Percentiles rank a stretch among this genome's conserved stretches.
These are phyloP conservation scores for Psilocybe mexicana DNA, from an alignment of 1,284 basidiomycete species.

Conservation along the genomic window DNA sequence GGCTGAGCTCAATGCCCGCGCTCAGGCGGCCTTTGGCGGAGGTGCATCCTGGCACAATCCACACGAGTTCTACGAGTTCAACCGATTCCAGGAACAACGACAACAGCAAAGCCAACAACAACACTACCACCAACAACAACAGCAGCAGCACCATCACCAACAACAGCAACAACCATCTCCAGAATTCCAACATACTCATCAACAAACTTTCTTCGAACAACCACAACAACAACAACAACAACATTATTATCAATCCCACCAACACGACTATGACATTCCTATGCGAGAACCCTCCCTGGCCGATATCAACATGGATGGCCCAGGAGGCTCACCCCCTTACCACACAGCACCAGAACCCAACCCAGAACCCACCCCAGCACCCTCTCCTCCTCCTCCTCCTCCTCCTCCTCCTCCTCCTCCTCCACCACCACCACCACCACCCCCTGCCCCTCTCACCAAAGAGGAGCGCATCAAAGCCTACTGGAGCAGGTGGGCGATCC, in stretches of 20 bases:
- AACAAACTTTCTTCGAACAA: background rate
- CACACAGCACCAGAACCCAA: background rate
- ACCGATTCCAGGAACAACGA: background rate
- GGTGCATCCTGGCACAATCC: background rate
- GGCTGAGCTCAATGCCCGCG: background rate
- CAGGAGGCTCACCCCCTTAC: background rate
- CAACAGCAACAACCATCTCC: background rate
- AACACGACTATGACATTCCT: background rate
- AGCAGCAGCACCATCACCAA: background rate
- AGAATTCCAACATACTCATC: background rate
- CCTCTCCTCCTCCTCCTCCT: background rate
- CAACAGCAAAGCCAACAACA: background rate
- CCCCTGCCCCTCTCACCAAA: background rate
- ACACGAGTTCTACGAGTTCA: background rate
- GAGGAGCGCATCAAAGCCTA: background rate
- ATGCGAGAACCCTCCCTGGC: constrained; percentile 1
- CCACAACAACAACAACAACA: background rate
- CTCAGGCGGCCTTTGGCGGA: background rate
- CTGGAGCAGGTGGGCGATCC: background rate
- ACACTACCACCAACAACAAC: background rate
- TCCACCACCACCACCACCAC: background rate
- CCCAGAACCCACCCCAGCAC: background rate
- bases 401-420: background rate
- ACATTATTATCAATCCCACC: background rate
- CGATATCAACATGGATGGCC: background rate